Conservation (phyloP, 23 red algal genomes). For the Gracilariopsis chorda region DNA sequence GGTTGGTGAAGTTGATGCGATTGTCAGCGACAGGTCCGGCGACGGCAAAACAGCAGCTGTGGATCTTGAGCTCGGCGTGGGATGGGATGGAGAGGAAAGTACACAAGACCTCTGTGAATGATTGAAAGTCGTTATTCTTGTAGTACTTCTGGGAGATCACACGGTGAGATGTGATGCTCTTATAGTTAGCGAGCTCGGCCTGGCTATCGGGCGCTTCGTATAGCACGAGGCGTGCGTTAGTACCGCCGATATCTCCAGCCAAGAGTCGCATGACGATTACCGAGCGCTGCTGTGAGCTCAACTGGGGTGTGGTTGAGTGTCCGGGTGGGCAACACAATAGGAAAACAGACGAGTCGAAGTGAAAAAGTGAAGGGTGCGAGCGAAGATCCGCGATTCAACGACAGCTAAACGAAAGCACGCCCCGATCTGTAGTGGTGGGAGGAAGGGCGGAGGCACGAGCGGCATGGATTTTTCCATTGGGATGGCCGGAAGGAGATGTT, state of each 20-base stretch:
- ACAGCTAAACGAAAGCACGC: too few relatives aligned
- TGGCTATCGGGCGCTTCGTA: slow-evolving; percentile 43
- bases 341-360: too few relatives aligned
- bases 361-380: too few relatives aligned
- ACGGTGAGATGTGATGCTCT: slow-evolving; percentile 38
- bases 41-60: slow-evolving; percentile 76
- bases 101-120: slow-evolving; percentile 76
- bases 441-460: too few relatives aligned
- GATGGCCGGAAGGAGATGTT: too few relatives aligned
- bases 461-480: too few relatives aligned
- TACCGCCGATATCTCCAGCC: slow-evolving; percentile 95
- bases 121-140: slow-evolving; percentile 78
- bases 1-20: slow-evolving; percentile 94
- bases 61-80: slow-evolving; percentile 6
- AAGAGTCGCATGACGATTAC: slow-evolving; percentile 40
- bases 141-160: slow-evolving; percentile 69
- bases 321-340: too few relatives aligned
- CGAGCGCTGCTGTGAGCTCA: too few relatives aligned
- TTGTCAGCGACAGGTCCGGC: slow-evolving; percentile 89
- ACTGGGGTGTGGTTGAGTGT: too few relatives aligned
- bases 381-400: too few relatives aligned
- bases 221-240: slow-evolving; percentile 83
- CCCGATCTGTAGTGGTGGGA: too few relatives aligned
- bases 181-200: background rate
- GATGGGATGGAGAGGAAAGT: slow-evolving; percentile 53